Percentiles rank a stretch among this genome's conserved stretches.
phyloP scores from a whole-genome alignment of 495 filamentous ascomycete species.

The Tuber calosporum region DNA sequence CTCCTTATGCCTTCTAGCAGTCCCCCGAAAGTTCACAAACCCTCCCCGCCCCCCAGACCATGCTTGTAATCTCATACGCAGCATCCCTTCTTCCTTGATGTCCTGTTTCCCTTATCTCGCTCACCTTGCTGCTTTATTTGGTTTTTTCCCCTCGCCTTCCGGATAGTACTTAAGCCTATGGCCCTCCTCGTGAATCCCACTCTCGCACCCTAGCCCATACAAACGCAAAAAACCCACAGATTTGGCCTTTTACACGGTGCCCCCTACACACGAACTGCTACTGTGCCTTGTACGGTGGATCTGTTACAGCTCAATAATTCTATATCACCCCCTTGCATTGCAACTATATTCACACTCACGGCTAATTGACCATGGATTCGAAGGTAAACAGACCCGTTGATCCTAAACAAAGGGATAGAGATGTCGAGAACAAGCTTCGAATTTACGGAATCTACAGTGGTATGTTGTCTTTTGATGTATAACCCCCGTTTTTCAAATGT shows the following conservation, averaged over 20 bases:
- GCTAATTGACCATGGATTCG: slow-evolving; percentile 30
- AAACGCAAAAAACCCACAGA: not conserved
- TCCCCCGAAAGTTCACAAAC: not conserved
- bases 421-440: slow-evolving; percentile 92
- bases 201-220: not conserved
- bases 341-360: not conserved
- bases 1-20: too few relatives aligned
- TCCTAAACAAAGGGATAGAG: slow-evolving; percentile 42
- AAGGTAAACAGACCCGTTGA: slow-evolving; percentile 46
- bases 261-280: not conserved
- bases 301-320: not conserved
- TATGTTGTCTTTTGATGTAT: slow-evolving; percentile 42
- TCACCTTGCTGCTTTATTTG: not conserved
- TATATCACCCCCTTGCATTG: not conserved
- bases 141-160: not conserved
- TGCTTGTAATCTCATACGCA: slow-evolving; percentile 10
- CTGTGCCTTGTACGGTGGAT: slow-evolving; percentile 3
- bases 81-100: slow-evolving; percentile 5
- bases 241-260: slow-evolving; percentile 4
- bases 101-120: slow-evolving; percentile 10
- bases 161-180: slow-evolving; percentile 11
- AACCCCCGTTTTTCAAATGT: slow-evolving; percentile 5
- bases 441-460: slow-evolving; percentile 83
- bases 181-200: not conserved
- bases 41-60: too few relatives aligned